Evolutionary conservation across 257 asterid species (phyloP), one percentile per base, ranked within the genome.

Genomic region (Galeopsis tetrahit): DNA sequence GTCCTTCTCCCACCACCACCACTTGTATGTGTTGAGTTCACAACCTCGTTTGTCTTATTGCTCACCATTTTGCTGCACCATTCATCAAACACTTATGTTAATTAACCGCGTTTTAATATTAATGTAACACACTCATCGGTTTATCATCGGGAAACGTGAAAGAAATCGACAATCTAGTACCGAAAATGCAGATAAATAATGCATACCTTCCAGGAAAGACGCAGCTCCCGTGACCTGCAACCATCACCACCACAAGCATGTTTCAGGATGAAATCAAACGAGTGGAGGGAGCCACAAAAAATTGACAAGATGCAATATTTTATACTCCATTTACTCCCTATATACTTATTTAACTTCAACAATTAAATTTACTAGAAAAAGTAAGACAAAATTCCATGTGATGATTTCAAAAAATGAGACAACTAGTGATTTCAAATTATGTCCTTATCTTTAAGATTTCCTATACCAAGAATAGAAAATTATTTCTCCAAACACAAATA

Each of bases 141-240:
- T 72, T 38, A 55, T 79, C 74, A 71, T 55, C 14, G 76, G 80
- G 71, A 75, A 75, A 67, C 55, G 84, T 40, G 40, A 77, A 60
- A 64, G 65, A 74, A 51, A 77, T 72, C 33, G 82, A 82, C 83
- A 85, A 82, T 59, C 5, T 44, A 32, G 75, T 66, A 66, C 62
- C 32, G 67, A 63, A 10, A 66, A 66, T 59, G 75, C 75, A 74
- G 35, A 72, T 32, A 71, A 72, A 75, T 63, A 63, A 57, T 61
- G 76, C 92, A 78, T 76, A 95, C 99, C 98, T 95, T 89, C 99
- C 99, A 71, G 97, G 98, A 89, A 90, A 92, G 80, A 87, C 66
- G 86, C 99, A 95, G 53, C 52, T 76, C 88, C 89, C 98, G 82
- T 89, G 90, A 87, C 99, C 98, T 95, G 97, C 88, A 88, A 69